Conservation (phyloP, 441 rosid species). For the Francoa sonchifolia region DNA sequence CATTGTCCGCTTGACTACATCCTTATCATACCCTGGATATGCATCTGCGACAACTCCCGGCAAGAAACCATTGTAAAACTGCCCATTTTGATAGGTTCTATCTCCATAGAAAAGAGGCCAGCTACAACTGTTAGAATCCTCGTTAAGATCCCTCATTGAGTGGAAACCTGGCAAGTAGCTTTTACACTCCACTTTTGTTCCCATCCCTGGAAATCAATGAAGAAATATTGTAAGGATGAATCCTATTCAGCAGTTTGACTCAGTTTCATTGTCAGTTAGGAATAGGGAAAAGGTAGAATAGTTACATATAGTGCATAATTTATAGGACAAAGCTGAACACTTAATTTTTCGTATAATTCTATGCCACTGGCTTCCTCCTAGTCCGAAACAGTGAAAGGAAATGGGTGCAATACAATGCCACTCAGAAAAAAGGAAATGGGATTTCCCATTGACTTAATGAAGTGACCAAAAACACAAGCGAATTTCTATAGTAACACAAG, state of each 20-base stretch:
- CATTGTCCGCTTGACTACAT: constrained; percentile 59
- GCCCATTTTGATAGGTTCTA: constrained; percentile 40
- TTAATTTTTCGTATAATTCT: too few species aligned
- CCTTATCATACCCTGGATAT: constrained; percentile 46
- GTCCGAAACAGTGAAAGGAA: too few species aligned
- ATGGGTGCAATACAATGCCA: not conserved
- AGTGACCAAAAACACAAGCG: not conserved
- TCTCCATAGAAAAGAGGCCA: constrained; percentile 60
- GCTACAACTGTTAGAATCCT: constrained; percentile 62
- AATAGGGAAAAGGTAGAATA: not conserved
- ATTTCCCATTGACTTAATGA: not conserved
- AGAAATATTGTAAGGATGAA: constrained; percentile 6
- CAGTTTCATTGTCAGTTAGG: not conserved
- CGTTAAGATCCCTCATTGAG: constrained; percentile 81
- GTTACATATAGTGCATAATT: not conserved
- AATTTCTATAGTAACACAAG: not conserved
- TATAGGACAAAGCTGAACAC: too few species aligned
- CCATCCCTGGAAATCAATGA: constrained; percentile 50
- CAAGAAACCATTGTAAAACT: constrained; percentile 38
- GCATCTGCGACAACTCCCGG: constrained; percentile 37
- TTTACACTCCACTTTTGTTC: constrained; percentile 71
- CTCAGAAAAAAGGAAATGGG: not conserved
- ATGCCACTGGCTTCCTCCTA: too few species aligned
- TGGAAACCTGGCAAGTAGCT: constrained; percentile 49
- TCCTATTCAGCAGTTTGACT: too few species aligned